Conservation (phyloP, 805 yeast species). For the Suhomyces tanzawaensis region DNA sequence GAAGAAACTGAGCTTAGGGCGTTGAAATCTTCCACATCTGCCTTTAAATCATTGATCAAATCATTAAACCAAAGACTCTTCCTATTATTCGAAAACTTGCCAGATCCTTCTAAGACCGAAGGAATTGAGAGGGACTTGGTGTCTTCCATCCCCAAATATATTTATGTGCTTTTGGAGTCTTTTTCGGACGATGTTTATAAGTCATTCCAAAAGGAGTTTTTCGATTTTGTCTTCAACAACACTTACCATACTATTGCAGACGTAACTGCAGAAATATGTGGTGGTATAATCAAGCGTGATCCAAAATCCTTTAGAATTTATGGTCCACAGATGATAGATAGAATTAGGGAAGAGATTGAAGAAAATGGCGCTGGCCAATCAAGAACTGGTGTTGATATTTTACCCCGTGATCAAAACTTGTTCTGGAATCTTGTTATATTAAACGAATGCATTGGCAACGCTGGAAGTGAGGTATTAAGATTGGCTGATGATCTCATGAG, state of each 20-base stretch:
- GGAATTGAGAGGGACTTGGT: conserved; percentile 51
- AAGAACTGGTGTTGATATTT: conserved; percentile 61
- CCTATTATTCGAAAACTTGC: conserved; percentile 63
- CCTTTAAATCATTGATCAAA: conserved; percentile 59
- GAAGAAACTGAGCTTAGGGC: conserved; percentile 51
- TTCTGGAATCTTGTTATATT: conserved; percentile 69
- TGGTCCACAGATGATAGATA: conserved; percentile 44
- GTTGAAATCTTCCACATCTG: conserved; percentile 67
- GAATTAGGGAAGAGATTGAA: conserved; percentile 61
- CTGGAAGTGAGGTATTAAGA: conserved; percentile 50
- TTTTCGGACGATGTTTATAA: conserved; percentile 55
- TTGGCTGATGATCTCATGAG: conserved; percentile 46
- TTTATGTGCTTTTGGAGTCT: conserved; percentile 47
- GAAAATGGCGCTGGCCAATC: conserved; percentile 81
- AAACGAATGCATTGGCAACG: conserved; percentile 68
- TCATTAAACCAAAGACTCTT: conserved; percentile 59
- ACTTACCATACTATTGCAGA: conserved; percentile 61
- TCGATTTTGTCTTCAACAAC: conserved; percentile 58
- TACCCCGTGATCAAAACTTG: conserved; percentile 75
- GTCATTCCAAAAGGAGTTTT: conserved; percentile 44
- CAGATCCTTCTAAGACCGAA: conserved; percentile 52
- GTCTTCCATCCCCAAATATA: conserved; percentile 34
- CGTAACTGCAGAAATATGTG: conserved; percentile 68
- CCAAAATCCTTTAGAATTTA: conserved; percentile 46
- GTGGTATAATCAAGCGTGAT: conserved; percentile 65